phyloP scores from a whole-genome alignment of 257 asterid species.

The Gentiana dahurica region DNA sequence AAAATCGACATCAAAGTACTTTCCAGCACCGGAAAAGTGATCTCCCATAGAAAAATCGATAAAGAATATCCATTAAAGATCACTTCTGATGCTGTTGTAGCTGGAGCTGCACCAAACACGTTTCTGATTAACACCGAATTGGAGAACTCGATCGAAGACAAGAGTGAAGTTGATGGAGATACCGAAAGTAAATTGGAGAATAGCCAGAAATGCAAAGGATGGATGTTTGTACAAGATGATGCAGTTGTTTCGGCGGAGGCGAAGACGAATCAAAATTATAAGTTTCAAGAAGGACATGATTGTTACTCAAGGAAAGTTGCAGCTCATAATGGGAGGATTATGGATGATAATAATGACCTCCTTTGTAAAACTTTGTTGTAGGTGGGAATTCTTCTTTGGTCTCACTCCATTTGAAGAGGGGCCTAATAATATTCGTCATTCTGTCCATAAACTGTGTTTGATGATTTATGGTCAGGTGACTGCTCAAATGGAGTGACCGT shows the following conservation, averaged over 20 bases:
- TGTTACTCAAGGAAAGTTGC: conserved; percentile 40
- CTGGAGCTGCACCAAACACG: conserved; percentile 16
- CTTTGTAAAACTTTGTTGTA: conserved; percentile 26
- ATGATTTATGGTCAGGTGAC: no score
- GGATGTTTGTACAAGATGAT: conserved; percentile 52
- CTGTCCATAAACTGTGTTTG: no score
- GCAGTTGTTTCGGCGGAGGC: conserved; percentile 55
- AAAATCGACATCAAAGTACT: conserved; percentile 20
- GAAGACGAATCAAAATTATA: conserved; percentile 33
- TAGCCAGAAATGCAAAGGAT: conserved; percentile 41
- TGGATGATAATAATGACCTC: conserved; percentile 20
- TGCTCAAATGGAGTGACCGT: no score
- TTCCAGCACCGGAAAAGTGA: conserved; percentile 13
- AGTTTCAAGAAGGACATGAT: conserved; percentile 17
- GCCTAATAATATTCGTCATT: no score
- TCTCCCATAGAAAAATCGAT: conserved; percentile 10
- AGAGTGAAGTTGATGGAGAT: conserved; percentile 11
- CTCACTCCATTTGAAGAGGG: no score
- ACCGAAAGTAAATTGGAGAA: conserved; percentile 22
- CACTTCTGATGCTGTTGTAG: conserved; percentile 15
- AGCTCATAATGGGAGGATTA: conserved; percentile 35
- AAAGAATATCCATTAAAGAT: conserved; percentile 45
- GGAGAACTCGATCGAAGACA: conserved; percentile 35
- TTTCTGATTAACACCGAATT: conserved; percentile 28
- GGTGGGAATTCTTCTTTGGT: background rate